Base-by-base conservation (phyloP, 306 rosid genomes). In the Fragaria vesca region DNA sequence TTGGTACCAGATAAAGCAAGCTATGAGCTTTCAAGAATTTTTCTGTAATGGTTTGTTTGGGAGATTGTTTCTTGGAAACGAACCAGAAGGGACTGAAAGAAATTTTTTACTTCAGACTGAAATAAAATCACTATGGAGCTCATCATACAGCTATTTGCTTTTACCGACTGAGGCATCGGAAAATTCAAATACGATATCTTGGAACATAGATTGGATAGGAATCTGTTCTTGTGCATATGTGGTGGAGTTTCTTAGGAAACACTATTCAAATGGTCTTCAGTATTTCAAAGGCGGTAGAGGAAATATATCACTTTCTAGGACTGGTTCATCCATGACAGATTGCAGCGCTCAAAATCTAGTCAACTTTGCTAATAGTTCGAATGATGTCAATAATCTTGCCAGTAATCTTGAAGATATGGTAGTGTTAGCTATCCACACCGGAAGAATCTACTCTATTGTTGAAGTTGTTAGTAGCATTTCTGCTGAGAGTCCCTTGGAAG, bases 371-470 rank as follows among this genome's bases (percentile, higher is more conserved):
- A 88, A 91, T 81, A 70, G 84, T 85, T 78, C 80, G 26, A 24
- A 79, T 16, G 85, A 85, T 74, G 71, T 71, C 63, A 72, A 80
- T 42, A 40, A 72, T 70, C 28, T 92, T 60, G 84, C 83, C 60
- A 70, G 79, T 42, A 40, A 72, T 70, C 32, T 92, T 60, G 84
- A 85, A 60, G 83, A 85, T 74, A 77, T 63, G 77, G 86, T 86
- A 72, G 97, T 91, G 55, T 83, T 95, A 89, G 93, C 98, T 61
- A 75, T 85, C 75, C 98, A 95, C 87, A 90, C 92, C 0, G 97
- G 98, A 73, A 92, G 75, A 63, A 63, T 92, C n/a, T 95, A 95
- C 85, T 88, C 96, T 26, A 74, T 95, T 76, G 75, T 92, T 66
- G 87, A 86, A 43, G 87, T 66, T 40, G 88, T 74, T 47, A 74